Evolutionary conservation across 2,329 filamentous ascomycete species (phyloP).

Genomic region (Beauveria pseudobassiana): DNA sequence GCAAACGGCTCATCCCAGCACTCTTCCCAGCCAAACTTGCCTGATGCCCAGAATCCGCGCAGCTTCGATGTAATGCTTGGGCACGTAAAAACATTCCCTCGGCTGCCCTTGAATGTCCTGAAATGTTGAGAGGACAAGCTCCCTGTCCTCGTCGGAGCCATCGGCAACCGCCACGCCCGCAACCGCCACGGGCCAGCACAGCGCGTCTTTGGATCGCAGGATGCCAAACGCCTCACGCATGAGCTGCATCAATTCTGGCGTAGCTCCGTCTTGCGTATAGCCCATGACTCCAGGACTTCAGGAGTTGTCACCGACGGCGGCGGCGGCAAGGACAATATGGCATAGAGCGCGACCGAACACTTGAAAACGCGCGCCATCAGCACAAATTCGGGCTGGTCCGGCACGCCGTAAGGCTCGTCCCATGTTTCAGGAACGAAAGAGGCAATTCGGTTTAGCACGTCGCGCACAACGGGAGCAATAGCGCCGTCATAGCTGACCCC

Average conservation of each 20-base stretch:
- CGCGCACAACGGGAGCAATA: neutral
- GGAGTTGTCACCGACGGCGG: neutral
- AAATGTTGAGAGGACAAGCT: neutral
- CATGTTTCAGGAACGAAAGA: neutral
- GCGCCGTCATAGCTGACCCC: neutral
- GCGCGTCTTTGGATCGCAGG: neutral
- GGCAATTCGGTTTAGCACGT: neutral
- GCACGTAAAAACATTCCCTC: neutral
- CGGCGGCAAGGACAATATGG: neutral
- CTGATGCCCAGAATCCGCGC: neutral
- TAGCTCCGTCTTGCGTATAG: neutral
- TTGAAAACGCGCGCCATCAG: neutral
- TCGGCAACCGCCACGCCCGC: neutral
- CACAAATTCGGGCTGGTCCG: neutral
- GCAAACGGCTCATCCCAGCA: neutral
- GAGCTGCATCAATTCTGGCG: neutral
- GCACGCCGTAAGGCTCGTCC: neutral
- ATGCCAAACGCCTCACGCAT: neutral
- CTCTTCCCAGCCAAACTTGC: conserved; percentile 1
- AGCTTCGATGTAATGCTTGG: neutral
- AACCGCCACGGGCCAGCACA: neutral
- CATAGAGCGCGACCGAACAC: neutral
- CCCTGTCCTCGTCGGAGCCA: neutral
- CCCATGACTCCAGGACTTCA: neutral
- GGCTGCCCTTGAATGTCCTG: neutral